Evolutionary conservation across 1,139 yeast species (phyloP), one percentile per base, ranked within the genome.

Genomic region (Nadsonia starkeyi-henricii): DNA sequence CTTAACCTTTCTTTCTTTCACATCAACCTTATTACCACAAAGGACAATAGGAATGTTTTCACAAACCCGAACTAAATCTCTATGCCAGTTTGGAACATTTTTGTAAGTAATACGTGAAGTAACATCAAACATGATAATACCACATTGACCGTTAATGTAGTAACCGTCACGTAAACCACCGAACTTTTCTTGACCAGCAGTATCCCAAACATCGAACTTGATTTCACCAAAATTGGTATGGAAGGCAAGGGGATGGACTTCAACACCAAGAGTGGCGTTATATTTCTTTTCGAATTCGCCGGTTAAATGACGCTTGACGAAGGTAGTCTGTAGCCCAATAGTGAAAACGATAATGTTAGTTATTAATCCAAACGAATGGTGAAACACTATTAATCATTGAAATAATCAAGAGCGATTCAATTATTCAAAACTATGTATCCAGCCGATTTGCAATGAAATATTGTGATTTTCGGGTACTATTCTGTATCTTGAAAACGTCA

Each of bases 101-200:
- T 91, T 93, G 77, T 93, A 93, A 61, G 98, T 93, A 74, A 93
- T 91, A 79, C 98, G 88, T 49, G 97, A 88, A 55, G 99, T 93
- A 56, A 93, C 98, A 73, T 93, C 99, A 68, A 93, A 93, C 99
- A 93, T 93, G 71, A 93, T 93, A 74, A 93, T 91, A 75, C 97
- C 99, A 79, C 98, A 93, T 75, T 93, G 96, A 66, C 98, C 99
- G 70, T 91, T 89, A 70, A 93, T 91, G 74, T 91, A 91, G 78
- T 93, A 91, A 67, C 98, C 99, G 66, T 91, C 98, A 78, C 98
- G 89, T 66, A 93, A 78, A 63, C 99, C 98, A 71, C 99, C 99
- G 63, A 93, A 91, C 75, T 93, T 93, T 75, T 93, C 99, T 77
- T 93, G 99, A 57, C 98, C 99, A 52, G 99, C 99, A 54, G 98